Evolutionary conservation across 116 monocot species (phyloP).

Genomic region (Papilionanthe hybrid): DNA sequence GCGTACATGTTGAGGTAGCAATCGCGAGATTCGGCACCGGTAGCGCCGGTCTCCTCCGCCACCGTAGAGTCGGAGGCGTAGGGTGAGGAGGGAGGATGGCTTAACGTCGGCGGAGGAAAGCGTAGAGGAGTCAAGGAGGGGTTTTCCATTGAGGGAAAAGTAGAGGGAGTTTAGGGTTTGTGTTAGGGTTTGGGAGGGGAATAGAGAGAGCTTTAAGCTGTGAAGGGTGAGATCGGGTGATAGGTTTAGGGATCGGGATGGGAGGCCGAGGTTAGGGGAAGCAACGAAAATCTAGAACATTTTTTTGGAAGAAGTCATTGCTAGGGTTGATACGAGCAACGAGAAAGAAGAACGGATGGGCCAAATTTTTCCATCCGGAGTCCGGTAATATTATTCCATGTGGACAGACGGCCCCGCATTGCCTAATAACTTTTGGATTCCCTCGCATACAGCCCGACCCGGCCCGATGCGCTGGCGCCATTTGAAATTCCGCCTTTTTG

Average conservation of each 20-base stretch:
- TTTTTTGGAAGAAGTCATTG: constrained; percentile 7
- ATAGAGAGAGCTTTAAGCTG: constrained; percentile 29
- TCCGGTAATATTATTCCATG: too few relatives aligned
- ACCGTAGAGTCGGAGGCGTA: constrained; percentile 62
- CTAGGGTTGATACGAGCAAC: background rate
- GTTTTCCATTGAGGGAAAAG: constrained; percentile 49
- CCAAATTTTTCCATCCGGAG: too few relatives aligned
- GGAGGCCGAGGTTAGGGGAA: constrained; percentile 42
- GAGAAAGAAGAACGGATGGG: background rate
- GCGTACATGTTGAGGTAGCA: constrained; percentile 99
- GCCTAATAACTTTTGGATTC: too few relatives aligned
- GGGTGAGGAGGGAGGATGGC: constrained; percentile 29
- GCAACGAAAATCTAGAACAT: constrained; percentile 29
- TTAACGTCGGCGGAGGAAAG: constrained; percentile 8
- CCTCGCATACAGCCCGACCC: too few relatives aligned
- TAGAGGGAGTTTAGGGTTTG: constrained; percentile 41
- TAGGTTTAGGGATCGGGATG: constrained; percentile 29
- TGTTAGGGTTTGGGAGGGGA: constrained; percentile 32
- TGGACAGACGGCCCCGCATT: too few relatives aligned
- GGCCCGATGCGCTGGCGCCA: too few relatives aligned
- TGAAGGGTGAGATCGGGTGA: constrained; percentile 19
- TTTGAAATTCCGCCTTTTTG: too few relatives aligned
- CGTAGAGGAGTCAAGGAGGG: constrained; percentile 40
- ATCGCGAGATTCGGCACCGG: constrained; percentile 93
- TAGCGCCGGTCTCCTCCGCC: constrained; percentile 93